A percentile compares a stretch with the other conserved stretches of the same genome.
These are phyloP conservation scores for Dichomitus squalens DNA, from an alignment of 1,284 basidiomycete species.

Conservation along the genomic window DNA sequence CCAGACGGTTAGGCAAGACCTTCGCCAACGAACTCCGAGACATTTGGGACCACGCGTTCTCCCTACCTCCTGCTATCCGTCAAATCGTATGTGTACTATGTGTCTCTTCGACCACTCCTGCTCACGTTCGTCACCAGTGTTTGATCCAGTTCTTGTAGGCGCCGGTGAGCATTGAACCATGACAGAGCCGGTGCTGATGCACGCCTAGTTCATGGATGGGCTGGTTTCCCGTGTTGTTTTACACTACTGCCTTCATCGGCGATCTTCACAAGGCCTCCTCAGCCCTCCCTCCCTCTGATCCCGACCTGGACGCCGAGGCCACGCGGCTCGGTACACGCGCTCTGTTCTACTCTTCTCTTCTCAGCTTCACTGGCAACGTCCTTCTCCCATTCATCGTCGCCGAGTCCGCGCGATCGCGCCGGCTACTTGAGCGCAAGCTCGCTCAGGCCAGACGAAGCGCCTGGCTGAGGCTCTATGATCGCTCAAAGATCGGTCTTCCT, in stretches of 20 bases:
- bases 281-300: conserved; percentile 33
- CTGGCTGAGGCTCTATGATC: conserved; percentile 33
- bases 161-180: not conserved
- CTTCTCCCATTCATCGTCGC: conserved; percentile 73
- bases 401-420: conserved; percentile 30
- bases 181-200: conserved; percentile 10
- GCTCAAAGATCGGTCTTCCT: conserved; percentile 57
- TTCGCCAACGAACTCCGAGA: conserved; percentile 57
- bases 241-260: conserved; percentile 84
- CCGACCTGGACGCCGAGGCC: conserved; percentile 37
- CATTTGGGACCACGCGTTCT: conserved; percentile 70
- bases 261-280: conserved; percentile 75
- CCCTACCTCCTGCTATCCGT: conserved; percentile 74
- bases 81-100: conserved; percentile 67
- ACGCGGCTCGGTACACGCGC: conserved; percentile 85
- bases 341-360: conserved; percentile 75
- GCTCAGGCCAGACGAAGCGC: conserved; percentile 19
- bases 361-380: conserved; percentile 73
- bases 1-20: conserved; percentile 39
- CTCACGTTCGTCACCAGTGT: conserved; percentile 46
- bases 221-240: conserved; percentile 92
- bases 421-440: conserved; percentile 28
- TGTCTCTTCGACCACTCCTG: conserved; percentile 2
- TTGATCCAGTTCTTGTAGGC: conserved; percentile 88
- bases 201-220: conserved; percentile 71